Conservation (phyloP, 306 rosid species). For the Dicorynia guianensis region DNA sequence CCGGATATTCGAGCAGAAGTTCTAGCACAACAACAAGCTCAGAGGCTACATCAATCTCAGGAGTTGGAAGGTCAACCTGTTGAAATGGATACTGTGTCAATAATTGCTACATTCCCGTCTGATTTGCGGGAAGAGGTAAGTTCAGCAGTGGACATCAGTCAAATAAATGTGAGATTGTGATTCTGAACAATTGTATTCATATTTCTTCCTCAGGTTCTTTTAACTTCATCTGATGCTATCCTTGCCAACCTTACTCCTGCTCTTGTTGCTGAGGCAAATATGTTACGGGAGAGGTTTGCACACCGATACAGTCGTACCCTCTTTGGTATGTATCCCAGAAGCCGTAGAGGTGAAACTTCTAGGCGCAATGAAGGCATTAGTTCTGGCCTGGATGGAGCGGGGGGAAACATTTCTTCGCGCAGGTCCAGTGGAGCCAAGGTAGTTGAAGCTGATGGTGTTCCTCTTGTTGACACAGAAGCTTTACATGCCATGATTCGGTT, state of each 20-base stretch:
- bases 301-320: constrained; percentile 89
- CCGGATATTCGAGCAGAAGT: constrained; percentile 97
- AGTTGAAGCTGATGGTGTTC: constrained; percentile 95
- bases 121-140: constrained; percentile 96
- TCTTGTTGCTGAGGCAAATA: constrained; percentile 97
- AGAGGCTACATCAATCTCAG: constrained; percentile 90
- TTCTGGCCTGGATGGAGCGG: constrained; percentile 72
- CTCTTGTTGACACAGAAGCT: constrained; percentile 86
- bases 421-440: constrained; percentile 78
- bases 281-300: constrained; percentile 97
- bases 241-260: constrained; percentile 99
- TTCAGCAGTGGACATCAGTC: constrained; percentile 22
- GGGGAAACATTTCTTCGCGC: constrained; percentile 72
- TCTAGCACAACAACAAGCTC: constrained; percentile 98
- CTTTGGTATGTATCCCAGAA: constrained; percentile 97
- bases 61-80: constrained; percentile 99
- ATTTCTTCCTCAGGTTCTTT: constrained; percentile 70
- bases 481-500: constrained; percentile 87
- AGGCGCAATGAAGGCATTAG: constrained; percentile 83
- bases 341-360: constrained; percentile 94
- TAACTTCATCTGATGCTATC: constrained; percentile 93
- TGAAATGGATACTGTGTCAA: constrained; percentile 99
- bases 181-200: neutral
- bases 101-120: constrained; percentile 99
- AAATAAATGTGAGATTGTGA: neutral